phyloP scores from a whole-genome alignment of 2,329 filamentous ascomycete genomes.

The Botrytis fabae region DNA sequence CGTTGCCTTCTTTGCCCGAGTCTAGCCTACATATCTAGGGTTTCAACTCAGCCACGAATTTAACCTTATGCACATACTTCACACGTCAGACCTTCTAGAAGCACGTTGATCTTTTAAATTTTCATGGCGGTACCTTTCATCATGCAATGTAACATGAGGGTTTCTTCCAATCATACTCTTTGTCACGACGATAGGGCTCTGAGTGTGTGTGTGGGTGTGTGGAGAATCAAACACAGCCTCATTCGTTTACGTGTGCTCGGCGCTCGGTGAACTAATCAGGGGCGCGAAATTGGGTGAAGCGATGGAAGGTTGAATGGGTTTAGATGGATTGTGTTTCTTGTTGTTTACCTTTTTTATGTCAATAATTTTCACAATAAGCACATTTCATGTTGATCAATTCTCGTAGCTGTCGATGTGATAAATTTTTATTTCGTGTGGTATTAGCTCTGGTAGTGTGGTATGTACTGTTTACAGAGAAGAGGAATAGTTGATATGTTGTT shows the following conservation, averaged over 20 bases:
- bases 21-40: background rate
- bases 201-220: background rate
- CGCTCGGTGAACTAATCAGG: background rate
- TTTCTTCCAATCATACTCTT: background rate
- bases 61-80: background rate
- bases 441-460: background rate
- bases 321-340: background rate
- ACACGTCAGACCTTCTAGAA: background rate
- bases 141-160: slow-evolving; percentile 1
- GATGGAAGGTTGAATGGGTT: background rate
- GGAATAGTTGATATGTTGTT: background rate
- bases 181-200: background rate
- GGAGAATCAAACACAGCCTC: background rate
- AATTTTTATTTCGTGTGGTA: background rate
- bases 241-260: background rate
- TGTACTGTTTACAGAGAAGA: background rate
- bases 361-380: background rate
- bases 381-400: background rate
- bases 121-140: background rate
- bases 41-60: background rate
- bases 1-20: background rate
- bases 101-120: background rate
- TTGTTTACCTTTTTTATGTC: background rate
- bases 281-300: background rate
- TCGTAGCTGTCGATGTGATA: fast-evolving